Evolutionary conservation across 371 early-diverging fungal genomes (phyloP), one percentile per base, ranked within the genome.

Genomic region (Mucor racemosus): DNA sequence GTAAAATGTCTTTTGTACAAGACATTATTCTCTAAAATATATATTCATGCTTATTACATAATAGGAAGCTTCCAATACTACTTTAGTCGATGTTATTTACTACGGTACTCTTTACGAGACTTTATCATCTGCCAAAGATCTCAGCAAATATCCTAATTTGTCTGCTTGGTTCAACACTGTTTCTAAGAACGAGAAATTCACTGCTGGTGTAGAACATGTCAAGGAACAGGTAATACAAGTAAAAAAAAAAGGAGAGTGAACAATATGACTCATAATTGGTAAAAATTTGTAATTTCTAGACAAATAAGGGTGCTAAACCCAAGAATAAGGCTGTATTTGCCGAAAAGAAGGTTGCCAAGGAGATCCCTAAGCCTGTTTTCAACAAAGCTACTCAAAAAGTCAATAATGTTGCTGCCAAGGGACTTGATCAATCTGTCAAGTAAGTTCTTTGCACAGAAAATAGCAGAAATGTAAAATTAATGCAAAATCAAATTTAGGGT

Each of bases 361-460:
- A 66, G 39, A 66, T 69, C 21, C 69, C 70, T 40, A 58, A 72
- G 35, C 68, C 73, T 19, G 70, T 65, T 14, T 60, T 74, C 34
- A 75, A 79, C 44, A 63, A 75, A 17, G 64, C 74, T 8, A 77
- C 76, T 17, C 82, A 82, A 68, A 82, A 82, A 42, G 53, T 82
- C 14, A 74, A 77, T 19, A 44, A 68, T 7, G 71, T 73, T 10
- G 58, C 50, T 35, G 53, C 44, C 6, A 64, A 64, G 15, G 31
- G 35, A 7, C 44, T 67, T 26, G 66, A 74, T 72, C 58, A 62
- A n/a, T 41, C 50, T 35, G 40, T 65, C 56, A 72, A 72, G 72
- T 72, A 68, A 67, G 65, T 64, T 35, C n/a, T n/a, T 42, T 55
- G 46, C 26, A 26, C 3, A 26, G 1, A 26, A 26, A 26, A 26